These are phyloP conservation scores for Colletotrichum caudatum DNA, from an alignment of 2,329 filamentous ascomycete species.

Conservation along the genomic window DNA sequence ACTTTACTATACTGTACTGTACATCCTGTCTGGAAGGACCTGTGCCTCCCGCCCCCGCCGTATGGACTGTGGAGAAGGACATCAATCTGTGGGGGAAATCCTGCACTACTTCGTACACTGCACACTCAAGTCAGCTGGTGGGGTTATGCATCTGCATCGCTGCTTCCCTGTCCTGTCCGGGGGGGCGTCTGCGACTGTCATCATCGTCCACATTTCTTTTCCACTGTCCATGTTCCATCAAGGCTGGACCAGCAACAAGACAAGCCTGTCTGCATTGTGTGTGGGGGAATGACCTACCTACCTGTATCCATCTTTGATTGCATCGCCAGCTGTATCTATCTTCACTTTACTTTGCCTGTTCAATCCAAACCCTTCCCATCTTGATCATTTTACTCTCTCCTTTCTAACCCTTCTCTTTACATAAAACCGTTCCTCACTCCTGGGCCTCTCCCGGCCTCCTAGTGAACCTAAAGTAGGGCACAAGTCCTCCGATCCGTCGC, in stretches of 20 bases:
- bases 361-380: not conserved
- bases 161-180: not conserved
- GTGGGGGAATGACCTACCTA: no score
- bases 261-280: not conserved
- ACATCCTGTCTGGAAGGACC: not conserved
- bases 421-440: not conserved
- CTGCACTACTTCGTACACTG: no score
- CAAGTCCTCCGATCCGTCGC: constrained; percentile 29
- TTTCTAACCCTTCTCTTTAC: not conserved
- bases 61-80: not conserved
- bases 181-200: constrained; percentile 34
- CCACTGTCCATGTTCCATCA: not conserved
- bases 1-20: no score
- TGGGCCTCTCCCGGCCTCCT: not conserved
- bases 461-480: not conserved
- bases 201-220: constrained; percentile 20
- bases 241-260: not conserved
- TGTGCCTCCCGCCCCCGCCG: not conserved
- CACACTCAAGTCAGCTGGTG: constrained; percentile 6
- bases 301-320: not conserved
- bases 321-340: not conserved
- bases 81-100: not conserved
- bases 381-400: not conserved
- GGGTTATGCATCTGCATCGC: not conserved
- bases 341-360: not conserved